Evolutionary conservation across 2,329 filamentous ascomycete species (phyloP).

Genomic region (Metarhizium humberi): DNA sequence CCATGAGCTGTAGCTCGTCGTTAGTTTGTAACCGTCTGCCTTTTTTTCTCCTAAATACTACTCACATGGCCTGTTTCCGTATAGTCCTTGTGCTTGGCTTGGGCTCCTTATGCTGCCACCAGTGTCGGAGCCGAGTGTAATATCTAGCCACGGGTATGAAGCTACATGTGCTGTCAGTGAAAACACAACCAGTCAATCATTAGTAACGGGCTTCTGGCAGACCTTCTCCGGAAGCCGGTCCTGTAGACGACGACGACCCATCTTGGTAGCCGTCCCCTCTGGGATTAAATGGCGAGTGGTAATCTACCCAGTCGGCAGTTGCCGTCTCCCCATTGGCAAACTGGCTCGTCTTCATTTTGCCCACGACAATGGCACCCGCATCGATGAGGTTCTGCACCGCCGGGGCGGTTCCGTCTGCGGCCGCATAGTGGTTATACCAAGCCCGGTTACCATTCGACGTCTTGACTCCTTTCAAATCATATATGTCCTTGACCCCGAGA

Average conservation of each 20-base stretch:
- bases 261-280: slow-evolving; percentile 37
- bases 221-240: slow-evolving; percentile 11
- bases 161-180: slow-evolving; percentile 9
- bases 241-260: slow-evolving; percentile 30
- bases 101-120: slow-evolving; percentile 36
- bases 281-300: slow-evolving; percentile 31
- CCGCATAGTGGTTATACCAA: slow-evolving; percentile 43
- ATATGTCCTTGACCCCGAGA: slow-evolving; percentile 51
- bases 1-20: slow-evolving; percentile 18
- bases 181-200: no score
- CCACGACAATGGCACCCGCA: slow-evolving; percentile 41
- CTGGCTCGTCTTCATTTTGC: slow-evolving; percentile 35
- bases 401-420: slow-evolving; percentile 34
- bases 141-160: slow-evolving; percentile 35
- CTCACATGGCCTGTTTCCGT: slow-evolving; percentile 32
- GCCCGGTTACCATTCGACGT: slow-evolving; percentile 47
- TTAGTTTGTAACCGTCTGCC: background rate
- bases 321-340: slow-evolving; percentile 32
- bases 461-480: slow-evolving; percentile 42
- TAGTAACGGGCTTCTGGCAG: background rate
- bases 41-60: background rate
- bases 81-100: slow-evolving; percentile 32
- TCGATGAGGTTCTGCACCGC: slow-evolving; percentile 48
- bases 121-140: slow-evolving; percentile 34
- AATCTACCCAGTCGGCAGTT: slow-evolving; percentile 35